Evolutionary conservation across 2,329 filamentous ascomycete genomes (phyloP).

Genomic region (Huntiella decipiens): DNA sequence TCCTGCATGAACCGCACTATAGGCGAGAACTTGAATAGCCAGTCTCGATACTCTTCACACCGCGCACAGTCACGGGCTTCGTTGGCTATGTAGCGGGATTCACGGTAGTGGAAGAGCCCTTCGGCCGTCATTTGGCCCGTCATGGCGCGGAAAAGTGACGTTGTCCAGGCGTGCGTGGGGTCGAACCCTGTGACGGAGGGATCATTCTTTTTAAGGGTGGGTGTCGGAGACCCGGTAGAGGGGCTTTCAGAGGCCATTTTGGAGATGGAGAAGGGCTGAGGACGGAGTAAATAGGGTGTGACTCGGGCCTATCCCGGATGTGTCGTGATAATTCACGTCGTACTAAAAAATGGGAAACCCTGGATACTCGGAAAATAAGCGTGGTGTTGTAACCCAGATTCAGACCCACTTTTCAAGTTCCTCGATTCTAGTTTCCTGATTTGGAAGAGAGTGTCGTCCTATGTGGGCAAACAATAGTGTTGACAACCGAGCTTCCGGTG

Average conservation of each 20-base stretch:
- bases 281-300: background rate
- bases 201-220: conserved; percentile 33
- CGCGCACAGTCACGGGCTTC: conserved; percentile 61
- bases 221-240: background rate
- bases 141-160: conserved; percentile 71
- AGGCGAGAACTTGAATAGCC: conserved; percentile 67
- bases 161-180: conserved; percentile 45
- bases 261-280: background rate
- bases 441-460: too few species aligned
- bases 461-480: too few species aligned
- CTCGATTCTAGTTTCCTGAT: too few species aligned
- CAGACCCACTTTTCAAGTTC: background rate
- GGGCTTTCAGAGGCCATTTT: conserved; percentile 3
- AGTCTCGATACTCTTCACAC: conserved; percentile 69
- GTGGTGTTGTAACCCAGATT: background rate
- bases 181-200: conserved; percentile 44
- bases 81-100: conserved; percentile 53
- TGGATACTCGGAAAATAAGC: background rate
- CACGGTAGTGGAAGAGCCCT: conserved; percentile 57
- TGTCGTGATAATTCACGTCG: background rate
- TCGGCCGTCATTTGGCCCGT: conserved; percentile 51
- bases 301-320: background rate
- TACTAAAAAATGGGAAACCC: conserved; percentile 2
- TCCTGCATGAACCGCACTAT: conserved; percentile 72
- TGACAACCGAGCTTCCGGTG: too few species aligned